Percentiles rank a stretch among this genome's conserved stretches.
These are phyloP conservation scores for Cladophialophora psammophila DNA, from an alignment of 2,329 filamentous ascomycete genomes.

Conservation along the genomic window DNA sequence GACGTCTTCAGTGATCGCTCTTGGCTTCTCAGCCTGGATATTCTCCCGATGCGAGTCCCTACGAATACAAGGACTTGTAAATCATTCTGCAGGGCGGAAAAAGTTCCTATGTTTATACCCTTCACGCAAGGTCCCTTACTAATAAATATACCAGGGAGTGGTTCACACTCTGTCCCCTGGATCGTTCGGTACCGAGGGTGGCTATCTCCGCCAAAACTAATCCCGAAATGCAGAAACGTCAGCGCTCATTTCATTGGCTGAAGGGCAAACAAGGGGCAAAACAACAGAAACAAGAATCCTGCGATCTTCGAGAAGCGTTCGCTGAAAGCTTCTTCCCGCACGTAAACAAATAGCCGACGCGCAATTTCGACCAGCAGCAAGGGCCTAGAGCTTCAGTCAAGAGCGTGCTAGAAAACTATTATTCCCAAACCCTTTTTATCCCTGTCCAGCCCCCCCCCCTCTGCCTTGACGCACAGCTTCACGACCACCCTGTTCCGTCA, in stretches of 20 bases:
- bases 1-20: background rate
- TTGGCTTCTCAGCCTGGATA: background rate
- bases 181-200: background rate
- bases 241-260: conserved; percentile 17
- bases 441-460: background rate
- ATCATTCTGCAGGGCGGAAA: background rate
- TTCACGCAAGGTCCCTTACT: background rate
- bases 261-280: conserved; percentile 2
- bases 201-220: conserved; percentile 9
- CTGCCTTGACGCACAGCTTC: background rate
- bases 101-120: background rate
- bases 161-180: background rate
- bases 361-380: background rate
- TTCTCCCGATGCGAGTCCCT: background rate
- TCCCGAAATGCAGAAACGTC: conserved; percentile 17
- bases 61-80: background rate
- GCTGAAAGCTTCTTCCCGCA: conserved; percentile 10
- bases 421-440: background rate
- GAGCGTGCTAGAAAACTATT: background rate
- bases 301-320: conserved; percentile 13
- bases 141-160: background rate
- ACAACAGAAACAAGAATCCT: conserved; percentile 5
- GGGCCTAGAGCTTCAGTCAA: conserved; percentile 3
- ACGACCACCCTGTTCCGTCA: background rate
- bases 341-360: background rate